phyloP scores from a whole-genome alignment of 164 flowering plant genomes.

The Annona squamosa region DNA sequence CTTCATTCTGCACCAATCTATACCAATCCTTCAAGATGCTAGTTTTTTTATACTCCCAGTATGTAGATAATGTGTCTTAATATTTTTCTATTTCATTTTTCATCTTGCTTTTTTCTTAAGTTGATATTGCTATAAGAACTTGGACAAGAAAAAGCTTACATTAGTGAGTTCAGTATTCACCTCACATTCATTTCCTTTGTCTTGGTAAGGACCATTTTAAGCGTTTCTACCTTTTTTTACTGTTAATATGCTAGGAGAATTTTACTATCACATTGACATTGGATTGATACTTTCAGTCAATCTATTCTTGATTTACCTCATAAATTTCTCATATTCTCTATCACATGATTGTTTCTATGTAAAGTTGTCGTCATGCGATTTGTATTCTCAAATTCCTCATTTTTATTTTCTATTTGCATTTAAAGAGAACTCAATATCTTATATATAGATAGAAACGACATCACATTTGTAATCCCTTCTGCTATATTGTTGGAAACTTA shows the following conservation, averaged over 20 bases:
- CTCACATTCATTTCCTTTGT: slow-evolving; percentile 65
- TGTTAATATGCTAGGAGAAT: neutral
- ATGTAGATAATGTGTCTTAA: slow-evolving; percentile 13
- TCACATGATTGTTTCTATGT: neutral
- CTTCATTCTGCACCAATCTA: slow-evolving; percentile 95
- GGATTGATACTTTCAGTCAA: neutral
- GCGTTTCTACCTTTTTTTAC: neutral
- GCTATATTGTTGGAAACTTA: too few species aligned
- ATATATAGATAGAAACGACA: neutral
- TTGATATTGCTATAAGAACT: slow-evolving; percentile 50
- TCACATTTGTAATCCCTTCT: neutral
- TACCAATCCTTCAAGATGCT: slow-evolving; percentile 89
- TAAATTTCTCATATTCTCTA: neutral
- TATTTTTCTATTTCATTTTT: neutral
- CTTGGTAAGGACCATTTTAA: slow-evolving; percentile 51
- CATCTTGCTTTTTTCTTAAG: neutral
- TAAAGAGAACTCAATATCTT: neutral
- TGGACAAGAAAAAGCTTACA: slow-evolving; percentile 79
- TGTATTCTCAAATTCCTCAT: neutral
- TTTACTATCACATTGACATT: neutral
- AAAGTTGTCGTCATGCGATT: neutral
- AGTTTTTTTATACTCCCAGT: slow-evolving; percentile 92
- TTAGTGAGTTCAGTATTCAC: slow-evolving; percentile 84
- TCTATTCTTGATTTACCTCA: neutral
- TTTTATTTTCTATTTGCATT: neutral